Conservation (phyloP, 306 rosid genomes). For the Carpinus viminea region DNA sequence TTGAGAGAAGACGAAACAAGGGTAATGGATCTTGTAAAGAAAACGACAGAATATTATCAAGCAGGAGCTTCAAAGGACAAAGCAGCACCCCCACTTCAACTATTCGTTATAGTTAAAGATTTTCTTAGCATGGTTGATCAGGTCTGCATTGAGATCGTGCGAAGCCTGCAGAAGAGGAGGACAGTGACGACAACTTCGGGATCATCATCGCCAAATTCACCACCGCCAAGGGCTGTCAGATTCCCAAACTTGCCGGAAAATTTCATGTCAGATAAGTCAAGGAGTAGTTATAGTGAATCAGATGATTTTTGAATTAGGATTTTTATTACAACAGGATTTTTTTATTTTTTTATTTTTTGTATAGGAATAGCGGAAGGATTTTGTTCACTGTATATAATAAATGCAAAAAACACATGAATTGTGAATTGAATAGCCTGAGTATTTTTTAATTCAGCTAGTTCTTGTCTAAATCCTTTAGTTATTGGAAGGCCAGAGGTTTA, state of each 20-base stretch:
- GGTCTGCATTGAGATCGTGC: slow-evolving; percentile 74
- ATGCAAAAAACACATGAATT: neutral
- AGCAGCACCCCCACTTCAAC: slow-evolving; percentile 58
- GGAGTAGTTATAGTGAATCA: slow-evolving; percentile 39
- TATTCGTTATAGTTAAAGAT: slow-evolving; percentile 79
- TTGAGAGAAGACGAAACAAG: slow-evolving; percentile 52
- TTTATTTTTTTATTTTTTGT: neutral
- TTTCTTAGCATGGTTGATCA: slow-evolving; percentile 87
- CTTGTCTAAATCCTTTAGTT: neutral
- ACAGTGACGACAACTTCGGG: slow-evolving; percentile 30
- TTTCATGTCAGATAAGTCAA: slow-evolving; percentile 47
- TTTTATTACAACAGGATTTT: neutral
- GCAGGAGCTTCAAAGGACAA: slow-evolving; percentile 62
- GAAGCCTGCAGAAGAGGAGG: slow-evolving; percentile 65
- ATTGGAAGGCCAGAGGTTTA: neutral
- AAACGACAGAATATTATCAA: slow-evolving; percentile 73
- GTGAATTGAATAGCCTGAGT: neutral
- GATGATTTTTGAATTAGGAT: slow-evolving; percentile 30
- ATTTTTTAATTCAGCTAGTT: neutral
- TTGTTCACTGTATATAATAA: neutral
- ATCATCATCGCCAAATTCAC: slow-evolving; percentile 28
- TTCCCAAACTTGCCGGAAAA: slow-evolving; percentile 47
- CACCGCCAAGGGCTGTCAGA: slow-evolving; percentile 30
- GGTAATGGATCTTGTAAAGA: slow-evolving; percentile 63
- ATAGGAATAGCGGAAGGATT: neutral